Percentiles rank a stretch among this genome's conserved stretches.
Conservation (phyloP, 495 filamentous ascomycete species). For the Aspergillus conjunctus region DNA sequence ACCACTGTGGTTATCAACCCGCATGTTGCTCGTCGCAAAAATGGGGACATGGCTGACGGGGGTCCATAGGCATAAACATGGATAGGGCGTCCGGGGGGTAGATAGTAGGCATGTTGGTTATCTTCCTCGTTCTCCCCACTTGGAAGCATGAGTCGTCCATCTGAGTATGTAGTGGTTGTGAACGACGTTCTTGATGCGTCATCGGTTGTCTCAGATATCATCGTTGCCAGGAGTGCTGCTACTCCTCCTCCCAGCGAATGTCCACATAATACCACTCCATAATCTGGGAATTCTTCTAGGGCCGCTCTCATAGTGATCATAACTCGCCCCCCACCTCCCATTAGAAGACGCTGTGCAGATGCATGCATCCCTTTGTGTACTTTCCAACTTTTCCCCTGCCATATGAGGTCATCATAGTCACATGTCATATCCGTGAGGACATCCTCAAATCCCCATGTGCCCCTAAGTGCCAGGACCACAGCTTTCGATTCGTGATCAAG, state of each 20-base stretch:
- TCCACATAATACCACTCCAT: slow-evolving; percentile 75
- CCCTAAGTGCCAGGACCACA: slow-evolving; percentile 73
- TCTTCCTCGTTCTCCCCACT: slow-evolving; percentile 29
- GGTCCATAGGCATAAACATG: slow-evolving; percentile 82
- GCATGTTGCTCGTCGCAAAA: slow-evolving; percentile 70
- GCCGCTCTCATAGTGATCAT: slow-evolving; percentile 70
- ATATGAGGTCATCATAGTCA: slow-evolving; percentile 72
- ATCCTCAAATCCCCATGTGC: slow-evolving; percentile 80
- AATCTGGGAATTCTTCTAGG: slow-evolving; percentile 68
- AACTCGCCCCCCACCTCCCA: slow-evolving; percentile 64
- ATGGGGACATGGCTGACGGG: slow-evolving; percentile 70
- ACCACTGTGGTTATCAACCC: slow-evolving; percentile 75
- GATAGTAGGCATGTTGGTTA: slow-evolving; percentile 41
- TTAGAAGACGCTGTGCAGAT: slow-evolving; percentile 69
- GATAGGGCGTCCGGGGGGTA: slow-evolving; percentile 67
- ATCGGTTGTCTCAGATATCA: slow-evolving; percentile 65
- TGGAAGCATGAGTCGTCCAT: slow-evolving; percentile 45
- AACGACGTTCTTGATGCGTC: slow-evolving; percentile 57
- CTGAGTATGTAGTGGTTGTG: slow-evolving; percentile 47
- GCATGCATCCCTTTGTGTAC: slow-evolving; percentile 86
- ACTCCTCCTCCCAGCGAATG: slow-evolving; percentile 79
- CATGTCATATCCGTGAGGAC: slow-evolving; percentile 81
- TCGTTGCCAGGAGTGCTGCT: slow-evolving; percentile 70
- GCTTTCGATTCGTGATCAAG: slow-evolving; percentile 78
- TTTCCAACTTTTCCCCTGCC: slow-evolving; percentile 67